Conservation (phyloP, 345 rosid species). For the Streptanthus diversifolius region DNA sequence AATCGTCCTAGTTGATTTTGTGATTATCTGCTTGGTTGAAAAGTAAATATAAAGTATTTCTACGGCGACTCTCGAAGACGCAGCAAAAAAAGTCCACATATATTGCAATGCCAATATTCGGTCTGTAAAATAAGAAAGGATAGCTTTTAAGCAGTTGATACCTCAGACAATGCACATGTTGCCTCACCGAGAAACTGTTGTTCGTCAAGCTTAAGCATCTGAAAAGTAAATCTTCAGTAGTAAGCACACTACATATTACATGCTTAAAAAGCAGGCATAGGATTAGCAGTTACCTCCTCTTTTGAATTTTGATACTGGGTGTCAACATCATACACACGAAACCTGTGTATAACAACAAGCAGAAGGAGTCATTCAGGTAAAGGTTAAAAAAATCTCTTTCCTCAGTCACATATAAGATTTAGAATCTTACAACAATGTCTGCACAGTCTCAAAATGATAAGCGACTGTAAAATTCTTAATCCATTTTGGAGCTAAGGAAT, state of each 20-base stretch:
- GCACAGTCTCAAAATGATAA: constrained; percentile 78
- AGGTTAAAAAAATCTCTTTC: not conserved
- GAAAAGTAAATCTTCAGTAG: constrained; percentile 28
- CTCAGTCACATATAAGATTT: not conserved
- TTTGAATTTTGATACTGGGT: constrained; percentile 55
- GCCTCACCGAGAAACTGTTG: constrained; percentile 84
- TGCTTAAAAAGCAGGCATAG: not conserved
- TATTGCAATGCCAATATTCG: not conserved
- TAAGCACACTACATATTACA: constrained; percentile 1
- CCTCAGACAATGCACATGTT: constrained; percentile 66
- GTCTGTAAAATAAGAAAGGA: not conserved
- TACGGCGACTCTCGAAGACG: no score
- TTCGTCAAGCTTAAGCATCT: constrained; percentile 56
- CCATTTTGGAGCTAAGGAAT: constrained; percentile 72
- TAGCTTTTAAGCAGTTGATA: not conserved
- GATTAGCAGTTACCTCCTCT: constrained; percentile 50
- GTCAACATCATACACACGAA: constrained; percentile 76
- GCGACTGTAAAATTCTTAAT: constrained; percentile 56
- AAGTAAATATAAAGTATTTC: not conserved
- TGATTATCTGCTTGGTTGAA: constrained; percentile 53
- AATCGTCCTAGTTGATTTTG: constrained; percentile 46
- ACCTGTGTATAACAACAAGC: constrained; percentile 38
- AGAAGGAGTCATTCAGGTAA: not conserved
- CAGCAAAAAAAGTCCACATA: constrained; percentile 6
- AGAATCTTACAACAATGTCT: constrained; percentile 60